Percentiles rank a stretch among this genome's conserved stretches.
Evolutionary conservation across 2,329 filamentous ascomycete species (phyloP).

Genomic region (Clarireedia monteithiana): DNA sequence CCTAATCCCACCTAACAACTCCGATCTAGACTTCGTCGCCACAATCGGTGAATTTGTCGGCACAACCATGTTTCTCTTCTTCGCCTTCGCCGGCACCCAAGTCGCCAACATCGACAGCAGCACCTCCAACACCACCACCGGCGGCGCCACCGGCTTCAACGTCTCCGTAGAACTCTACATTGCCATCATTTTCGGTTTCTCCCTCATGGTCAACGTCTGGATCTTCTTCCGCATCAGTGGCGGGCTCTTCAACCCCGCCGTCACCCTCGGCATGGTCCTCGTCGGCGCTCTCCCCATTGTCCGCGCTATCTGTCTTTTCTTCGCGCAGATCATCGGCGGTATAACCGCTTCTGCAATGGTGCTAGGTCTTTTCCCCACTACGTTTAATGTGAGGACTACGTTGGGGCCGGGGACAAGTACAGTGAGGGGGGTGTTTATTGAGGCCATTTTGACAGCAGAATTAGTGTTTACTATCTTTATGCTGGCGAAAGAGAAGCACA

Average conservation of each 20-base stretch:
- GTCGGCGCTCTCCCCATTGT: slow-evolving; percentile 29
- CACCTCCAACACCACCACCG: not conserved
- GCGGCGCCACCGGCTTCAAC: slow-evolving; percentile 1
- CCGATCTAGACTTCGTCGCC: slow-evolving; percentile 20
- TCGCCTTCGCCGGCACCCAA: slow-evolving; percentile 28
- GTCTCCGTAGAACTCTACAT: slow-evolving; percentile 34
- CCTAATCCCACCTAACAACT: not conserved
- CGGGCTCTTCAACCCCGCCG: slow-evolving; percentile 44
- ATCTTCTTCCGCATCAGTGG: slow-evolving; percentile 38
- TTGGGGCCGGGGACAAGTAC: slow-evolving; percentile 33
- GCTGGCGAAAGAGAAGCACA: slow-evolving; percentile 42
- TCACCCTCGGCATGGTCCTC: slow-evolving; percentile 31
- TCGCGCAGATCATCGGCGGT: slow-evolving; percentile 30
- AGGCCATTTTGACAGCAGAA: slow-evolving; percentile 40
- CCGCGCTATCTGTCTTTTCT: slow-evolving; percentile 28
- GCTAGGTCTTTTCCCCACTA: slow-evolving; percentile 27
- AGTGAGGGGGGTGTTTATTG: slow-evolving; percentile 41
- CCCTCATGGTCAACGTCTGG: slow-evolving; percentile 45
- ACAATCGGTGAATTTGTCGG: slow-evolving; percentile 27
- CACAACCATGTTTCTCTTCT: slow-evolving; percentile 32
- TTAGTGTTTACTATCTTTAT: slow-evolving; percentile 43
- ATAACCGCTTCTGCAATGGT: slow-evolving; percentile 34
- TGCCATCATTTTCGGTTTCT: slow-evolving; percentile 28
- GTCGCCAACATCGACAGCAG: slow-evolving; percentile 24
- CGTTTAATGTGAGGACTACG: slow-evolving; percentile 38